Conservation (phyloP, 23 red algal genomes). For the Gracilaria vermiculophylla region DNA sequence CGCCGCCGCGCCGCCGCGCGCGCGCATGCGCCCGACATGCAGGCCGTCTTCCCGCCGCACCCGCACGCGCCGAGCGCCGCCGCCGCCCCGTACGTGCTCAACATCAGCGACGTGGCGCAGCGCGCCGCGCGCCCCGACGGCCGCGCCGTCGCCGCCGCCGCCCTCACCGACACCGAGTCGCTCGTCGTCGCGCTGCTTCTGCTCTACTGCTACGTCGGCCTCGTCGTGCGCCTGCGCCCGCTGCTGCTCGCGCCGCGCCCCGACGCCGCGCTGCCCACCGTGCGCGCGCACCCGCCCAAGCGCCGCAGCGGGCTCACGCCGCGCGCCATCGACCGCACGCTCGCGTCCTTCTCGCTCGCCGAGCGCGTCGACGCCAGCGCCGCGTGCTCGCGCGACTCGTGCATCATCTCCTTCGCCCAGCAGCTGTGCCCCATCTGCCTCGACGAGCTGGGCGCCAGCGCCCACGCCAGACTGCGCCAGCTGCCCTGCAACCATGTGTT, state of each 20-base stretch:
- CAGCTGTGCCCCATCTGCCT: conserved; percentile 34
- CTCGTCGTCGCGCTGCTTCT: not conserved
- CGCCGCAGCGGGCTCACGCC: conserved; percentile 28
- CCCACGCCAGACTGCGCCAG: not conserved
- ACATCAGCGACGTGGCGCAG: not conserved
- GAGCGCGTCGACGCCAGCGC: not conserved
- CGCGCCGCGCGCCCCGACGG: too few relatives aligned
- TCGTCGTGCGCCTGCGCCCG: not conserved
- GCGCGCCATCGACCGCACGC: not conserved
- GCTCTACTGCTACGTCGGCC: conserved; percentile 36
- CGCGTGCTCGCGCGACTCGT: not conserved
- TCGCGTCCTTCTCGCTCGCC: conserved; percentile 15
- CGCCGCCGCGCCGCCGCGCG: too few relatives aligned
- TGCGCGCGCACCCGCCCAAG: not conserved
- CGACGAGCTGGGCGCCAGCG: not conserved
- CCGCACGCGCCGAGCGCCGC: not conserved
- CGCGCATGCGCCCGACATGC: too few relatives aligned
- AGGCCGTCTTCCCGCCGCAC: not conserved
- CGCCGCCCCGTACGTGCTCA: not conserved
- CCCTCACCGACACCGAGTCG: conserved; percentile 9
- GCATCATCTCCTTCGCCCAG: conserved; percentile 31
- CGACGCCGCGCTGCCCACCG: not conserved
- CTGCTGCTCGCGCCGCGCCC: not conserved
- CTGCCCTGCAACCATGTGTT: conserved; percentile 54
- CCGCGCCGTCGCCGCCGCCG: not conserved